Conservation (phyloP, 345 rosid species). For the Eucalyptus paniculata region DNA sequence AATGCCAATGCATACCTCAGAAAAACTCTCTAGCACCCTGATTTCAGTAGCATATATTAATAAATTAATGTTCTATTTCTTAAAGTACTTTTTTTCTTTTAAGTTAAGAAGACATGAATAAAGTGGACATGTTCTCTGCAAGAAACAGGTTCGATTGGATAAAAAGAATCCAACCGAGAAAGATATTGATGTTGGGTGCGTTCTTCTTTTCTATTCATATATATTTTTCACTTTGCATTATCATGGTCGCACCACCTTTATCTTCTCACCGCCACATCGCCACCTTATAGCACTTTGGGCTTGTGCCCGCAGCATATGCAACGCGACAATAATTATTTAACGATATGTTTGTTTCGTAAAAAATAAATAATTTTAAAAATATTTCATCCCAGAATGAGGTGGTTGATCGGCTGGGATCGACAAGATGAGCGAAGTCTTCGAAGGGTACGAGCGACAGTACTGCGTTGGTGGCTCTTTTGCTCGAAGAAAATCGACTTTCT, state of each 20-base stretch:
- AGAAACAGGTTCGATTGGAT: conserved; percentile 32
- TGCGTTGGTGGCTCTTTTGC: background rate
- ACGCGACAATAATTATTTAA: background rate
- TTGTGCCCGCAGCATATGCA: background rate
- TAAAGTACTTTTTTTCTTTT: background rate
- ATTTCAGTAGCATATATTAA: background rate
- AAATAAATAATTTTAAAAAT: background rate
- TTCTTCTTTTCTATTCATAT: background rate
- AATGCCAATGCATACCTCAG: background rate
- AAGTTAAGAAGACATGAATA: conserved; percentile 9
- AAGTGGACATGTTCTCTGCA: conserved; percentile 31
- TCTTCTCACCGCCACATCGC: conserved; percentile 28
- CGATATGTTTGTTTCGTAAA: background rate
- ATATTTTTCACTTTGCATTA: conserved; percentile 9
- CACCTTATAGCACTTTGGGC: background rate
- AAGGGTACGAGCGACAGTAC: conserved; percentile 85
- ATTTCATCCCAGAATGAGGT: background rate
- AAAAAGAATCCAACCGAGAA: conserved; percentile 22
- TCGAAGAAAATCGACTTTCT: background rate
- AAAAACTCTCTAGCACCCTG: background rate
- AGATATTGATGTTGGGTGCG: conserved; percentile 23
- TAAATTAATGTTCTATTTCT: background rate
- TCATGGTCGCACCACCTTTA: conserved; percentile 30
- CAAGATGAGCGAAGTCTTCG: conserved; percentile 75
- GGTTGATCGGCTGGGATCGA: background rate